Evolutionary conservation across 83 land plant species (phyloP).

Genomic region (Larix sibirica): DNA sequence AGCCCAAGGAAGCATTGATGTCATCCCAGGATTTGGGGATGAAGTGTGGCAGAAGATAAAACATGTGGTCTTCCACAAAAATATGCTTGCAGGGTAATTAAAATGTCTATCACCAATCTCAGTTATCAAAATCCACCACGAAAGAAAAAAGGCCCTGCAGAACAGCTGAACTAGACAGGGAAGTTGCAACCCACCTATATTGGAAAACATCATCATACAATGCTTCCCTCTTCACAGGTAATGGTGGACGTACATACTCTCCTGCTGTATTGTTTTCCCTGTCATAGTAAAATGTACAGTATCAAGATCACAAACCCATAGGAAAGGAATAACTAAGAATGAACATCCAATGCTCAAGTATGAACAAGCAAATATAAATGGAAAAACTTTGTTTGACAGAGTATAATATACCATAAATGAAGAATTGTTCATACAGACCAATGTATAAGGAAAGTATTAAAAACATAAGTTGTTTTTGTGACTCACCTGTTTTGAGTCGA

Average conservation of each 20-base stretch:
- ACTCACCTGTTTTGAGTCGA: not conserved
- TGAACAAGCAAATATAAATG: not conserved
- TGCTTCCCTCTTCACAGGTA: slow-evolving; percentile 93
- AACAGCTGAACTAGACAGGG: slow-evolving; percentile 2
- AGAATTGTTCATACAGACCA: not conserved
- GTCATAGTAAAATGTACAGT: not conserved
- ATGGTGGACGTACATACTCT: slow-evolving; percentile 92
- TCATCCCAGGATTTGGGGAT: too few relatives aligned
- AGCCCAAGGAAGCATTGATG: too few relatives aligned
- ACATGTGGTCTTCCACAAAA: too few relatives aligned
- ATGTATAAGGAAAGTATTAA: not conserved
- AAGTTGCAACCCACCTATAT: slow-evolving; percentile 44
- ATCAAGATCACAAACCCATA: not conserved
- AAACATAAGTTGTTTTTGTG: not conserved
- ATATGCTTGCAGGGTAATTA: not conserved
- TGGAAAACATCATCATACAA: slow-evolving; percentile 81
- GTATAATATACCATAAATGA: not conserved
- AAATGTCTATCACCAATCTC: not conserved
- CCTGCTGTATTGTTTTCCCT: slow-evolving; percentile 32
- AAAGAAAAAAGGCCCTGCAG: not conserved
- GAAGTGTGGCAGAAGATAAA: too few relatives aligned
- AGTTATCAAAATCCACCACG: not conserved
- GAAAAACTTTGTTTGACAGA: not conserved
- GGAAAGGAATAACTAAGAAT: not conserved
- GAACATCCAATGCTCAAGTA: not conserved